phyloP scores from a whole-genome alignment of 1,284 basidiomycete species.

The Cryptococcus depauperatus region DNA sequence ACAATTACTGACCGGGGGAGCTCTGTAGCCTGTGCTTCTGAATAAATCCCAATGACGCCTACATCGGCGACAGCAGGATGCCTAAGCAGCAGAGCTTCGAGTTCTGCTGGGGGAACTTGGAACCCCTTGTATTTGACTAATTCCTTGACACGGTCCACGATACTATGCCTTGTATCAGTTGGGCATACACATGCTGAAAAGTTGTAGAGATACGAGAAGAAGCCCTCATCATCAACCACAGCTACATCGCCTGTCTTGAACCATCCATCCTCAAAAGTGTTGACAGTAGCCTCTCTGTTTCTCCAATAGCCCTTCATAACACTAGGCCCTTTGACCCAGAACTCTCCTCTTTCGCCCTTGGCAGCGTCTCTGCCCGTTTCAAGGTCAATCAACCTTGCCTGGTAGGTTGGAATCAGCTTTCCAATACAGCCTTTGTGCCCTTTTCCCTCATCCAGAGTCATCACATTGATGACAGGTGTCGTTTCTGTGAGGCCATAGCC shows the following conservation, averaged over 20 bases:
- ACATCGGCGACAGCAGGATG: conserved; percentile 64
- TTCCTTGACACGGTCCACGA: conserved; percentile 58
- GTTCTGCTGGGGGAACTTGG: conserved; percentile 69
- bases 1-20: conserved; percentile 54
- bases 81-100: conserved; percentile 63
- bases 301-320: conserved; percentile 68
- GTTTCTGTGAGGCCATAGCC: conserved; percentile 50
- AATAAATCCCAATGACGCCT: conserved; percentile 63
- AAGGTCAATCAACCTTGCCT: conserved; percentile 59
- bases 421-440: conserved; percentile 59
- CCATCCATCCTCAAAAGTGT: conserved; percentile 58
- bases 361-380: conserved; percentile 42
- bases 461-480: conserved; percentile 43
- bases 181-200: no score
- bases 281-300: conserved; percentile 58
- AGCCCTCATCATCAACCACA: conserved; percentile 55
- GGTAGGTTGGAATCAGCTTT: conserved; percentile 64
- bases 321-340: conserved; percentile 68
- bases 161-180: conserved; percentile 14
- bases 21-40: conserved; percentile 59
- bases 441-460: conserved; percentile 30
- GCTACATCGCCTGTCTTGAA: conserved; percentile 78
- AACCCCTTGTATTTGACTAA: conserved; percentile 64
- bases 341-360: conserved; percentile 59
- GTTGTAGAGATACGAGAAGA: conserved; percentile 29